Conservation (phyloP, 2,329 filamentous ascomycete species). For the Xylariales sp. region DNA sequence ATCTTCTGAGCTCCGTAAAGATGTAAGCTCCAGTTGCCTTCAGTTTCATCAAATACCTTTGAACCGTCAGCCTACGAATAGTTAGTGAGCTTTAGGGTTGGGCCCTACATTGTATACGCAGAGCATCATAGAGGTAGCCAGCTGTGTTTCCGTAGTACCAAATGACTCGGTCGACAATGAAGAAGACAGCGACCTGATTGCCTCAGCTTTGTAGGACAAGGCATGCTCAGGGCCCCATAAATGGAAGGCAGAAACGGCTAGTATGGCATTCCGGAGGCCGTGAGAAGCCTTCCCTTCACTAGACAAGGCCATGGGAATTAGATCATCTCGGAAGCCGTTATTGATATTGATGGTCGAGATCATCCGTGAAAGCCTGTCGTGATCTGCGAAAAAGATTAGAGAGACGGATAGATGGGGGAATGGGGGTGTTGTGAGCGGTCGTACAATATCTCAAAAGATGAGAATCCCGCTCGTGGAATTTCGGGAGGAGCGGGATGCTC, state of each 20-base stretch:
- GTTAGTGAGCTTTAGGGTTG: background rate
- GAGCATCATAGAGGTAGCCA: constrained; percentile 63
- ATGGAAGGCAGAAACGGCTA: constrained; percentile 59
- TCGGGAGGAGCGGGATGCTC: constrained; percentile 46
- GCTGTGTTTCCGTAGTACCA: constrained; percentile 53
- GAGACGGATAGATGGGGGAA: background rate
- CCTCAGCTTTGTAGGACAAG: constrained; percentile 56
- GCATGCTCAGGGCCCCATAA: constrained; percentile 54
- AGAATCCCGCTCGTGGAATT: constrained; percentile 47
- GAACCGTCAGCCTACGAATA: background rate
- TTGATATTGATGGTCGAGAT: constrained; percentile 59
- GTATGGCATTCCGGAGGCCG: constrained; percentile 57
- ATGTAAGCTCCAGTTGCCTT: constrained; percentile 60
- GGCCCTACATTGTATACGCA: constrained; percentile 60
- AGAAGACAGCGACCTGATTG: constrained; percentile 54
- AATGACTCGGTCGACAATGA: constrained; percentile 51
- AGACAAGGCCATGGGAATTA: constrained; percentile 59
- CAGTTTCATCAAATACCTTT: constrained; percentile 61
- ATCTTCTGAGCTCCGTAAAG: constrained; percentile 57
- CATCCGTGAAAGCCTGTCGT: constrained; percentile 55
- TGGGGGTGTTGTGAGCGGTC: constrained; percentile 17
- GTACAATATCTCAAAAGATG: constrained; percentile 50
- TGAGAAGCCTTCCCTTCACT: constrained; percentile 50
- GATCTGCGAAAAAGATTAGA: constrained; percentile 49
- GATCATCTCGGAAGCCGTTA: constrained; percentile 59